Evolutionary conservation across 1,139 yeast species (phyloP).

Genomic region (Scheffersomyces lignicola): DNA sequence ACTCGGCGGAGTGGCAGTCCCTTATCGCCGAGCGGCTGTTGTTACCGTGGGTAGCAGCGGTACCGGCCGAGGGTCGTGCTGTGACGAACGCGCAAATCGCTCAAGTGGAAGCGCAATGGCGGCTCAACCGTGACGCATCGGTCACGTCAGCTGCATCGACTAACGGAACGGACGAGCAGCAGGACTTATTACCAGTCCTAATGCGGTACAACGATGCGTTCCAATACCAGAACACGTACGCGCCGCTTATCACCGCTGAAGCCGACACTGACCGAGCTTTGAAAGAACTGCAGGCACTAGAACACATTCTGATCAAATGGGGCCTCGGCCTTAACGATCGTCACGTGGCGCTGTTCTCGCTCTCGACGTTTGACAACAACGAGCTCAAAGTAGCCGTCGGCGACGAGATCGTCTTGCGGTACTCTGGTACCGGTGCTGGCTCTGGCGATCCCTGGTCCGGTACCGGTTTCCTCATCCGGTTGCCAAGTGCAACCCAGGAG

Average conservation of each 20-base stretch:
- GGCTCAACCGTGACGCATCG: constrained; percentile 67
- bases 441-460: constrained; percentile 65
- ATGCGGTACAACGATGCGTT: constrained; percentile 81
- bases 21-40: constrained; percentile 78
- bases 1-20: constrained; percentile 85
- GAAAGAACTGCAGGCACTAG: constrained; percentile 78
- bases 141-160: constrained; percentile 52
- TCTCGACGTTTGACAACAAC: constrained; percentile 66
- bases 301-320: constrained; percentile 77
- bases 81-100: constrained; percentile 67
- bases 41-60: constrained; percentile 76
- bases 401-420: constrained; percentile 71
- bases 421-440: constrained; percentile 49
- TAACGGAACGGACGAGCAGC: constrained; percentile 43
- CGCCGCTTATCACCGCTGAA: constrained; percentile 79
- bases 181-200: constrained; percentile 58
- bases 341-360: constrained; percentile 67
- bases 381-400: constrained; percentile 82
- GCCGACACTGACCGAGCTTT: constrained; percentile 75
- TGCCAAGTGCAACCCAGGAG: constrained; percentile 70
- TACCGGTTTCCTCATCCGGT: constrained; percentile 66
- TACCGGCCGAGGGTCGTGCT: constrained; percentile 60
- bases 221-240: constrained; percentile 83
- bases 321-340: constrained; percentile 63
- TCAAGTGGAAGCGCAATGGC: constrained; percentile 81